These are phyloP conservation scores for Umbellularia californica DNA, from an alignment of 164 flowering plant genomes.

Conservation along the genomic window DNA sequence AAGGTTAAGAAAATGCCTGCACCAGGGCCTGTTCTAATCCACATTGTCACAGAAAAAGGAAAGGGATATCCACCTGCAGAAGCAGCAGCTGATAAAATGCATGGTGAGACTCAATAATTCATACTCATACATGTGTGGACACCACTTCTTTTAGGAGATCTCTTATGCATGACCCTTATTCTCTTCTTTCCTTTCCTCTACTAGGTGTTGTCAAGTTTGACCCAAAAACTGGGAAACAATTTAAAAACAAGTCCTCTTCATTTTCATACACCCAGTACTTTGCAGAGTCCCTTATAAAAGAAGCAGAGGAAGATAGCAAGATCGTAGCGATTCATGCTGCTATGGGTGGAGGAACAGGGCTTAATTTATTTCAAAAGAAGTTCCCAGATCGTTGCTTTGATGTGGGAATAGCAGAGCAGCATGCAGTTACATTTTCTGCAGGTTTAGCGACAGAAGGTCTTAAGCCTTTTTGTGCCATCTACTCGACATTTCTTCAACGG, in stretches of 20 bases:
- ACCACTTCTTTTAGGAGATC: not conserved
- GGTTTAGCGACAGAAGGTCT: constrained; percentile 91
- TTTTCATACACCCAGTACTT: constrained; percentile 81
- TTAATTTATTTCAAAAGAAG: constrained; percentile 70
- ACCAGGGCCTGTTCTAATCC: constrained; percentile 87
- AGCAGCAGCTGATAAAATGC: constrained; percentile 88
- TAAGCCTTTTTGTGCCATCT: constrained; percentile 95
- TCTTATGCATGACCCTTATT: constrained; percentile 2
- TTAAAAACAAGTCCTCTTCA: constrained; percentile 58
- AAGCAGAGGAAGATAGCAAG: constrained; percentile 70
- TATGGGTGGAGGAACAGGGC: constrained; percentile 99
- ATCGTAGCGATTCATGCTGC: constrained; percentile 95
- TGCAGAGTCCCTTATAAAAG: constrained; percentile 74
- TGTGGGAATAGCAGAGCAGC: constrained; percentile 97
- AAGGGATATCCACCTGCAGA: constrained; percentile 92
- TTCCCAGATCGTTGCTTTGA: constrained; percentile 93
- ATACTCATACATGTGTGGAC: not conserved
- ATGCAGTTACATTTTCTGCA: constrained; percentile 95
- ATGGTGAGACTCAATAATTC: constrained; percentile 44
- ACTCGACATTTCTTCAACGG: constrained; percentile 85
- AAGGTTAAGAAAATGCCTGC: constrained; percentile 77
- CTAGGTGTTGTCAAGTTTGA: constrained; percentile 91
- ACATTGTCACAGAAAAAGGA: constrained; percentile 87
- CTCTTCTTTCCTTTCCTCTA: constrained; percentile 7
- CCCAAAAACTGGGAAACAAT: constrained; percentile 68